Evolutionary conservation across 345 rosid species (phyloP), one percentile per base, ranked within the genome.

Genomic region (Dovyalis caffra): DNA sequence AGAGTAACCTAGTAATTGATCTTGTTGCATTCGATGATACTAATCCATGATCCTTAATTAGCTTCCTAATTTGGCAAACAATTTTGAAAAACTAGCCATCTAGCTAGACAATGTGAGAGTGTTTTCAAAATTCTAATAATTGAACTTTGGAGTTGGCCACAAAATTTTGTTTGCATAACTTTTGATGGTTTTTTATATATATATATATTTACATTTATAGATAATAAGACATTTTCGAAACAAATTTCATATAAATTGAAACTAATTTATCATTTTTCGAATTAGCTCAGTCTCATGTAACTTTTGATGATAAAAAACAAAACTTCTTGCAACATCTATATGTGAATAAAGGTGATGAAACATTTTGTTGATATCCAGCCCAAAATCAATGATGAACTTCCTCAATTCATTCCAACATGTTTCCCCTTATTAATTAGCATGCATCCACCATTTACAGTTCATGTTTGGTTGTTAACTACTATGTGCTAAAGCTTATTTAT

Each of bases 361-460:
- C 28, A n/a, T 53, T 53, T 53, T 23, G 60, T 8, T 56, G 14
- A 56, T 23, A n/a, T 8, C 61, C 25, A 25, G 61, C 61, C 26
- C 61, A 14, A 4, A 8, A 33, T 65, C 20, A 38, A 7, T 1
- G 38, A 33, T 33, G 72, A 20, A 21, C 37, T 28, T 69, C 21
- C 73, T 56, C 21, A 56, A 32, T 70, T 53, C 21, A 21, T 70
- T 70, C 47, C 33, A 53, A 14, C 64, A 70, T 56, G 73, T 56
- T 56, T 21, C 53, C 43, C 61, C 12, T 56, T n/a, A 23, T 56
- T 56, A 56, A 56, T 56, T 10, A 56, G 28, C 61, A 56, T 56
- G 61, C 60, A 10, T 23, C 12, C 14, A n/a, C 60, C 28, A 9
- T 56, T 23, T 9, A 56, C 61, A 56, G 61, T 56, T 23, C 61